Evolutionary conservation across 805 yeast species (phyloP).

Genomic region (Starmera quercuum): DNA sequence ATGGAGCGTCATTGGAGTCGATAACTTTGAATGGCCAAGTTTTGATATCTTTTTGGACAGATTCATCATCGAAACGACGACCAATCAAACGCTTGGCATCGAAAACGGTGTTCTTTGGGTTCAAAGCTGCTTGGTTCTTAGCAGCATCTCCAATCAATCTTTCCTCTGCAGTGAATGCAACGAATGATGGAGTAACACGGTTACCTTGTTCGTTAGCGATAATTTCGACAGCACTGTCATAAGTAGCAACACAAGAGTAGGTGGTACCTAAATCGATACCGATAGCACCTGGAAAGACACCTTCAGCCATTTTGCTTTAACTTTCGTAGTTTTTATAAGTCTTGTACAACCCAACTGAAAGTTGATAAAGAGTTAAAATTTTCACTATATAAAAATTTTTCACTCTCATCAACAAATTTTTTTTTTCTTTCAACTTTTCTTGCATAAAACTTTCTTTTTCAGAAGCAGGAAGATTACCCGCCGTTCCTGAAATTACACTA

Average conservation of each 20-base stretch:
- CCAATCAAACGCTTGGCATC: slow-evolving; percentile 83
- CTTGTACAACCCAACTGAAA: no score
- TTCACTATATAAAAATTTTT: neutral
- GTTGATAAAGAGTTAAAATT: slow-evolving; percentile 1
- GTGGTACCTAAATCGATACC: slow-evolving; percentile 98
- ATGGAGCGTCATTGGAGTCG: slow-evolving; percentile 59
- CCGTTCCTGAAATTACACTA: neutral
- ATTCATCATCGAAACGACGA: slow-evolving; percentile 66
- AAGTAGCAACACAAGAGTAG: slow-evolving; percentile 73
- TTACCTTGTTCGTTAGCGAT: slow-evolving; percentile 82
- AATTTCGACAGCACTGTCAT: slow-evolving; percentile 70
- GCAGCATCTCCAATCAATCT: slow-evolving; percentile 81
- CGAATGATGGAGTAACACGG: slow-evolving; percentile 79
- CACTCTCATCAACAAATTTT: neutral
- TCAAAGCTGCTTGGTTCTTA: slow-evolving; percentile 76
- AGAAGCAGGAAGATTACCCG: neutral
- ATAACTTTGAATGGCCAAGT: slow-evolving; percentile 78
- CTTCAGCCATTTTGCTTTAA: slow-evolving; percentile 72
- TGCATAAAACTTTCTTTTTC: neutral
- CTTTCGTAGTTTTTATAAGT: no score
- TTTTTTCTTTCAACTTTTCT: no score
- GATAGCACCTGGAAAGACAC: slow-evolving; percentile 98
- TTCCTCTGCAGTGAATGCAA: slow-evolving; percentile 71
- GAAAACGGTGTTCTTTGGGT: slow-evolving; percentile 70
- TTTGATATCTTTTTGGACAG: slow-evolving; percentile 85